Evolutionary conservation across 441 rosid genomes (phyloP), one percentile per base, ranked within the genome.

Genomic region (Melastoma candidum): DNA sequence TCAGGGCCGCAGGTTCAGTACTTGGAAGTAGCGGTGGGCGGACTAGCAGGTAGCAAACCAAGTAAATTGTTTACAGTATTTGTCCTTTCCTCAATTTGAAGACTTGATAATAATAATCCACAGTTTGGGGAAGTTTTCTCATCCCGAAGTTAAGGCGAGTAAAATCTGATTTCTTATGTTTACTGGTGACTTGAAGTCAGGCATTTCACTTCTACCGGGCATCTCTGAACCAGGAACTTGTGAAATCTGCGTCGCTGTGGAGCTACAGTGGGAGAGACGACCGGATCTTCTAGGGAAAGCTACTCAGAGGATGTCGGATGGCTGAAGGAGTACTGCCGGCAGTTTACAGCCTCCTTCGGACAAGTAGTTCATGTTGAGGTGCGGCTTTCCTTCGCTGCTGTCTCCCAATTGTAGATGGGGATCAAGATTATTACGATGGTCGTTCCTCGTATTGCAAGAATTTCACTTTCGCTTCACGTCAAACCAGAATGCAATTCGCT

Each of bases 181-280:
- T 44, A 12, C 17, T 56, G 11, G 45, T 62, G 44, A 44, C 50
- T 29, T 3, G 47, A 56, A 14, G n/a, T 57, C 51, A 26, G 48
- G 2, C 11, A 5, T 24, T 48, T 4, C 27, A 11, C 9, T 4
- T 25, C 32, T 49, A 24, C 27, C 1, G 4, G 22, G 12, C 7
- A n/a, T 25, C 39, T 17, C 26, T 58, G 46, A 51, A 63, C 62
- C 78, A 93, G 99, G 99, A 93, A 60, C 85, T 93, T 22, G 99
- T 80, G 70, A 95, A 83, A 60, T 83, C 93, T 68, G 97, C 97
- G 9, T 72, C 84, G 67, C 63, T 90, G 47, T 93, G 84, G 81
- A 93, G 93, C 85, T 81, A 81, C 81, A 84, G 95, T 0, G 99
- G 96, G 60, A 79, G 99, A 68, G 97, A 93, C 68, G 95, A 87